phyloP scores from a whole-genome alignment of 345 rosid species.

The Crucihimalaya himalaica region DNA sequence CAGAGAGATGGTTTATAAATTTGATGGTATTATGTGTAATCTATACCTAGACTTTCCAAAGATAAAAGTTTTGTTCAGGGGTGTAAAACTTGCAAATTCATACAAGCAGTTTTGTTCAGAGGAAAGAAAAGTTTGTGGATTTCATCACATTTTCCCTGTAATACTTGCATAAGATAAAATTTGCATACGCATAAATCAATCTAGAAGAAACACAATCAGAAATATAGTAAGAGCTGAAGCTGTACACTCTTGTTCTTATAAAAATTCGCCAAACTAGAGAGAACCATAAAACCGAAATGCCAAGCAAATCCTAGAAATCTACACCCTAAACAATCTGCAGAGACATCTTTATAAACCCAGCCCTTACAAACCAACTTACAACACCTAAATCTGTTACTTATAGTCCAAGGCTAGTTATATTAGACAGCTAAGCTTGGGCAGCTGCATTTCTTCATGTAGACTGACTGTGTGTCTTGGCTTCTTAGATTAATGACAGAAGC shows the following conservation, averaged over 20 bases:
- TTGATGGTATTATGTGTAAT: neutral
- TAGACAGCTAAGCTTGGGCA: neutral
- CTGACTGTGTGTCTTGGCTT: neutral
- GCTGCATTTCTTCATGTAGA: neutral
- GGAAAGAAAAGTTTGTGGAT: neutral
- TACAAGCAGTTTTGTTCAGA: neutral
- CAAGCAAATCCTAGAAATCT: neutral
- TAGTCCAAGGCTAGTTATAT: neutral
- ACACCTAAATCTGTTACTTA: neutral
- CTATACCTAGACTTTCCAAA: neutral
- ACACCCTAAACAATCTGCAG: neutral
- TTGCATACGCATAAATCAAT: neutral
- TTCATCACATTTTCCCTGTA: neutral
- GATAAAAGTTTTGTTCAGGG: neutral
- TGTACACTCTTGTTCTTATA: neutral
- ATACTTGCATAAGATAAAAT: neutral
- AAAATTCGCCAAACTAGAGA: neutral
- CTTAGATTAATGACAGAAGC: neutral
- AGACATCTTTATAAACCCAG: neutral
- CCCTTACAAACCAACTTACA: neutral
- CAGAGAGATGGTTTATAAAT: neutral
- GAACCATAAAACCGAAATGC: neutral
- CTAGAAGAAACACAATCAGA: neutral
- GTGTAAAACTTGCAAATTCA: neutral
- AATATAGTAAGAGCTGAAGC: constrained; percentile 6